Conservation (phyloP, 768 basidiomycete genomes). For the Suillus sp. region DNA sequence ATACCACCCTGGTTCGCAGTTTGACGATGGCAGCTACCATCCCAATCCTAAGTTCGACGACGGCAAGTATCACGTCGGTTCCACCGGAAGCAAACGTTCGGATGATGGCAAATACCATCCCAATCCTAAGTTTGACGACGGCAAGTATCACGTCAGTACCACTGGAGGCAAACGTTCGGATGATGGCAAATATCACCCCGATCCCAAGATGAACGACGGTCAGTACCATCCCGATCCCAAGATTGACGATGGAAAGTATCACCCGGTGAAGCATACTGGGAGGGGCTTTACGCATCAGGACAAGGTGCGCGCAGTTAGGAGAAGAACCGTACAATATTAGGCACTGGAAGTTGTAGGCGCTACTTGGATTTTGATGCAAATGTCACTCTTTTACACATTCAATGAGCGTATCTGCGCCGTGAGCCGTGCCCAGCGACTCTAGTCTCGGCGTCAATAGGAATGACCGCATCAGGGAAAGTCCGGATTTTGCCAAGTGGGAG, state of each 20-base stretch:
- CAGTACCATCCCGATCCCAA: slow-evolving; percentile 14
- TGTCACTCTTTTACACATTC: slow-evolving; percentile 11
- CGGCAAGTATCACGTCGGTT: slow-evolving; percentile 6
- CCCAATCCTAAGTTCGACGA: slow-evolving; percentile 11
- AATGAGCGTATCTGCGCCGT: not conserved
- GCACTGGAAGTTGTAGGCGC: not conserved
- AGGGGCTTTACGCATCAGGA: slow-evolving; percentile 2
- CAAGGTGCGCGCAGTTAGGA: slow-evolving; percentile 3
- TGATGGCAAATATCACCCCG: not conserved
- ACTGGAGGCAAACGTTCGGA: not conserved
- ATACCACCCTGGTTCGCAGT: slow-evolving; percentile 1
- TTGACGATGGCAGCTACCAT: slow-evolving; percentile 6
- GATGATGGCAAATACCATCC: slow-evolving; percentile 8
- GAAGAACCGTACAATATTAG: slow-evolving; percentile 1
- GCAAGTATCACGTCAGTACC: slow-evolving; percentile 2
- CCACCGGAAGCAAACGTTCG: not conserved
- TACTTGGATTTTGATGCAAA: slow-evolving; percentile 10
- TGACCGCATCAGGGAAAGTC: not conserved
- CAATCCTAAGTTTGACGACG: not conserved
- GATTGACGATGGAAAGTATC: slow-evolving; percentile 12
- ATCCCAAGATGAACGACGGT: not conserved
- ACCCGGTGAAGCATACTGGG: slow-evolving; percentile 7
- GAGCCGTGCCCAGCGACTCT: not conserved
- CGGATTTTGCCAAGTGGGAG: not conserved
- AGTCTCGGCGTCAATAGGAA: too few species aligned